A percentile compares a stretch with the other conserved stretches of the same genome.
Evolutionary conservation across 169 alveolate genomes (phyloP).

Genomic region (Eimeria nieschulzi): DNA sequence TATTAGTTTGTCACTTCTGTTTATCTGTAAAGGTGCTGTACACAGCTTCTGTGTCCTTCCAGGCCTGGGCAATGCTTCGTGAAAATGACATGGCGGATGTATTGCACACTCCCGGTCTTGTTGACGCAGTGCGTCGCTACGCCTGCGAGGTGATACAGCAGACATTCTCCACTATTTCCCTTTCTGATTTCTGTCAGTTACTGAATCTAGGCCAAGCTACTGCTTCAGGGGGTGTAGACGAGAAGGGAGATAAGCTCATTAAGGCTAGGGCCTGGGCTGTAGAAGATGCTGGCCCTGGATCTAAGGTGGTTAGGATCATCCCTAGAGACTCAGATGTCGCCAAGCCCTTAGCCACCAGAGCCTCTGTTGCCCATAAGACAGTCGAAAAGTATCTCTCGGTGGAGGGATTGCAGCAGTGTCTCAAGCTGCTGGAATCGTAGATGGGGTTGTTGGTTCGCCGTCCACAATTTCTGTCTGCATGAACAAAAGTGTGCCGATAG

Average conservation of each 20-base stretch:
- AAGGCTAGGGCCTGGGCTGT: conserved; percentile 35
- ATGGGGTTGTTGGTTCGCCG: no score
- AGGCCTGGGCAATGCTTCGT: conserved; percentile 64
- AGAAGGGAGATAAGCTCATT: conserved; percentile 48
- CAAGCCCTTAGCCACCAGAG: conserved; percentile 38
- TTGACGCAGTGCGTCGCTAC: conserved; percentile 62
- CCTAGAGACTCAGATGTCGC: conserved; percentile 41
- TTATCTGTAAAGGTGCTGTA: background rate
- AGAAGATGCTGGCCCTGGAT: conserved; percentile 25
- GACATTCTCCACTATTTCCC: conserved; percentile 46
- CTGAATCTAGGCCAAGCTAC: background rate
- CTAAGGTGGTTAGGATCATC: background rate
- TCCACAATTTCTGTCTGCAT: no score
- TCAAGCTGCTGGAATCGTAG: conserved; percentile 35
- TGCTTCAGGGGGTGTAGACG: background rate
- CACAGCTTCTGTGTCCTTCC: background rate
- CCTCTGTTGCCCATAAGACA: conserved; percentile 49
- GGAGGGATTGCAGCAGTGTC: conserved; percentile 54
- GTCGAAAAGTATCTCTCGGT: conserved; percentile 58
- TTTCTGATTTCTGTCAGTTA: conserved; percentile 19
- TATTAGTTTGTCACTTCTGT: background rate
- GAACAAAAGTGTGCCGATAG: no score
- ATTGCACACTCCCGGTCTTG: conserved; percentile 48
- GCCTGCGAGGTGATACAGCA: conserved; percentile 64
- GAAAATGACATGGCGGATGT: conserved; percentile 63